phyloP scores from a whole-genome alignment of 495 filamentous ascomycete genomes.

The Annulohypoxylon moriforme region DNA sequence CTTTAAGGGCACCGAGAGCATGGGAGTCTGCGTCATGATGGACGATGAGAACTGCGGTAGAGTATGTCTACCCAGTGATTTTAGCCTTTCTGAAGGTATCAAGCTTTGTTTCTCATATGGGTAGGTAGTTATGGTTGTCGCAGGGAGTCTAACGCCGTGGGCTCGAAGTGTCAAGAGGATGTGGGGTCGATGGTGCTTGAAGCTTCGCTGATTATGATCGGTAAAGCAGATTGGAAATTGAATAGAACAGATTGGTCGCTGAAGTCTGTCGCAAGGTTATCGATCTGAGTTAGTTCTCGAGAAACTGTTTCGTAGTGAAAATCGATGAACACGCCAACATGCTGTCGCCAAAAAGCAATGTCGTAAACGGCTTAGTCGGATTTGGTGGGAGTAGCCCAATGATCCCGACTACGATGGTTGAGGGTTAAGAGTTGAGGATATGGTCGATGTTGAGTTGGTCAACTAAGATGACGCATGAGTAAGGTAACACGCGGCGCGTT shows the following conservation, averaged over 20 bases:
- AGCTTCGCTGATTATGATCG: slow-evolving; percentile 19
- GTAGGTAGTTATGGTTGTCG: not conserved
- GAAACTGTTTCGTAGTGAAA: slow-evolving; percentile 13
- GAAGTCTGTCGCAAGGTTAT: slow-evolving; percentile 5
- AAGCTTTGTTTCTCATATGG: slow-evolving; percentile 23
- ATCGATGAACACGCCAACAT: slow-evolving; percentile 34
- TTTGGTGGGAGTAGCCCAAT: slow-evolving; percentile 24
- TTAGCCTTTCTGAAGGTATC: not conserved
- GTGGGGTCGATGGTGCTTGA: slow-evolving; percentile 23
- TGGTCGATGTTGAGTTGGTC: not conserved
- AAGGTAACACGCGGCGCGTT: slow-evolving; percentile 45
- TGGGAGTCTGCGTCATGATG: slow-evolving; percentile 83
- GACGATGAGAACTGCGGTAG: slow-evolving; percentile 25
- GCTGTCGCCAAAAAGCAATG: slow-evolving; percentile 39
- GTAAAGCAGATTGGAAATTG: slow-evolving; percentile 6
- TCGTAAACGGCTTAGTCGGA: slow-evolving; percentile 11
- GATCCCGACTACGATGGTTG: slow-evolving; percentile 12
- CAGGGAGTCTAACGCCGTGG: not conserved
- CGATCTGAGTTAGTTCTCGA: slow-evolving; percentile 17
- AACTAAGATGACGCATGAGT: slow-evolving; percentile 40
- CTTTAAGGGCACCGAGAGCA: slow-evolving; percentile 94
- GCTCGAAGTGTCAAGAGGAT: slow-evolving; percentile 5
- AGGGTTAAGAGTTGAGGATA: not conserved
- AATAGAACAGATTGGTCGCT: slow-evolving; percentile 10
- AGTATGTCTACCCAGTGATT: slow-evolving; percentile 6